Evolutionary conservation across 2,329 filamentous ascomycete genomes (phyloP).

Genomic region (Venturia oleaginea): DNA sequence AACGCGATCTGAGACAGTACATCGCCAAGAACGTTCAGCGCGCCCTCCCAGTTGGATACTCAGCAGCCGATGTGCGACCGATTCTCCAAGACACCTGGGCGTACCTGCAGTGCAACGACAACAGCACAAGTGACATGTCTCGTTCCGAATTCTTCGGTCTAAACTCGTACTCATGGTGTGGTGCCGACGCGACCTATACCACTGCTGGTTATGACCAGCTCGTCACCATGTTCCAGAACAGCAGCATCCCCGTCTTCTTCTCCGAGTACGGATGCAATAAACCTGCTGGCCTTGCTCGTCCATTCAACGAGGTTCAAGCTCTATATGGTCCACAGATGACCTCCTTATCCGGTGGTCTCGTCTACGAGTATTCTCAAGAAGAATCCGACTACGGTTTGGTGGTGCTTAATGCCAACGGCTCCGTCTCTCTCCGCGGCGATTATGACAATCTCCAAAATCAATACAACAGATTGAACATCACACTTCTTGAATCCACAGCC

Average conservation of each 20-base stretch:
- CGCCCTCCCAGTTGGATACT: slow-evolving; percentile 58
- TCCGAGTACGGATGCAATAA: slow-evolving; percentile 75
- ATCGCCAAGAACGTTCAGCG: slow-evolving; percentile 50
- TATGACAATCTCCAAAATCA: slow-evolving; percentile 63
- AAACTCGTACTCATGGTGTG: slow-evolving; percentile 69
- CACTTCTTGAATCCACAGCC: slow-evolving; percentile 54
- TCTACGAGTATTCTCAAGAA: slow-evolving; percentile 75
- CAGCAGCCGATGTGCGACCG: slow-evolving; percentile 63
- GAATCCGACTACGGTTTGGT: slow-evolving; percentile 48
- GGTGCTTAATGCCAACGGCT: slow-evolving; percentile 34
- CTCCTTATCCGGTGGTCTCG: slow-evolving; percentile 64
- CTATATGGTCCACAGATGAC: slow-evolving; percentile 67
- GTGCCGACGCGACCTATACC: slow-evolving; percentile 53
- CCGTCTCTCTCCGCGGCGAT: slow-evolving; percentile 35
- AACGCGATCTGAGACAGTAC: slow-evolving; percentile 60
- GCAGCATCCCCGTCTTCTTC: slow-evolving; percentile 52
- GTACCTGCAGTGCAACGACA: slow-evolving; percentile 57
- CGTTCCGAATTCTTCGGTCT: slow-evolving; percentile 67
- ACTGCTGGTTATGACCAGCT: slow-evolving; percentile 55
- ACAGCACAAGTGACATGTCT: slow-evolving; percentile 45
- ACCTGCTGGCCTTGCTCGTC: slow-evolving; percentile 47
- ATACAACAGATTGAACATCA: slow-evolving; percentile 66
- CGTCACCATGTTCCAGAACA: slow-evolving; percentile 48
- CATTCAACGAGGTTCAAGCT: slow-evolving; percentile 65
- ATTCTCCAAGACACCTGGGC: slow-evolving; percentile 67